Base-by-base conservation (phyloP, 805 yeast species). In the Candida insectorum region DNA sequence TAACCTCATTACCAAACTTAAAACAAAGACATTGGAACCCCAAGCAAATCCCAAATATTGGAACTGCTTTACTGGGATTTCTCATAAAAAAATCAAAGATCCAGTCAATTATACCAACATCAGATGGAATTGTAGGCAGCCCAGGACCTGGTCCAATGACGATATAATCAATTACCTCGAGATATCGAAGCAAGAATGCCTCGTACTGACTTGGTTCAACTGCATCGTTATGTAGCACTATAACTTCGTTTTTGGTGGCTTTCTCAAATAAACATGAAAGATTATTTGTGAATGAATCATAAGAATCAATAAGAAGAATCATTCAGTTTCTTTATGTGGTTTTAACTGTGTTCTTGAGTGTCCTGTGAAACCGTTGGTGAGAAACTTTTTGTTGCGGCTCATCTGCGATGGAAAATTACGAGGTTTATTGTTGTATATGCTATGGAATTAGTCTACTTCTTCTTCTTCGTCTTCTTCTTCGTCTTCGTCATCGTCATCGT, bases 121-220 rank as follows among this genome's bases (percentile, higher is more conserved):
- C 97, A 2, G 51, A 45, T 23, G 4, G 71, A 49, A 46, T 64
- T 1, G 60, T 56, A 0, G 98, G 98, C 46, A 85, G 77, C 0
- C 99, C 99, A 0, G 99, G 99, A 0, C 99, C 99, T 0, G 99
- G 99, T 0, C 98, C 98, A 6, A 93, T 70, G 0, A 93, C 77
- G 3, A 93, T 67, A 21, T 87, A 87, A 37, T 84, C 86, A 44
- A 86, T 79, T 6, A 63, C 50, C 0, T 69, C 63, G 13, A 85
- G 50, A 37, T 71, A 66, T 2, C 48, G 38, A 5, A 47, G 44
- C 30, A 83, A 62, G 20, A 65, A 66, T 1, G 43, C 31, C 4
- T 54, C 51, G 38, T 54, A 64, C 6, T 56, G 52, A 15, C 40
- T 45, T 14, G 57, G 51, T 8, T 46, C 24, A 34, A 73, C 61